These are phyloP conservation scores for Poa annua DNA, from an alignment of 176 grass and related monocot genomes.

Conservation along the genomic window DNA sequence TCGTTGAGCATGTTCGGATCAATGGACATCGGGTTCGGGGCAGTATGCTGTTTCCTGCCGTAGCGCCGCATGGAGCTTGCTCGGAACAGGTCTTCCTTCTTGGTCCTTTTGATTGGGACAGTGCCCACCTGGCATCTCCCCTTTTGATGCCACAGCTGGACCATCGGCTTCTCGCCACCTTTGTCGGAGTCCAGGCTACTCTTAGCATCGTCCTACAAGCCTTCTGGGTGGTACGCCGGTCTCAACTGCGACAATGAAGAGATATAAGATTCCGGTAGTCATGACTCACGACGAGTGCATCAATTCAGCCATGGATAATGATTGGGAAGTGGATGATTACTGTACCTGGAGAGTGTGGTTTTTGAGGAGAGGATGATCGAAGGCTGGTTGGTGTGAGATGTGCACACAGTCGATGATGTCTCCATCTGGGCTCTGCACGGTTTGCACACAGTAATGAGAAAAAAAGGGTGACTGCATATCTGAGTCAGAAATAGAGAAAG, in stretches of 20 bases:
- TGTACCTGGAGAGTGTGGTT: constrained; percentile 2
- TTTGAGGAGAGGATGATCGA: neutral
- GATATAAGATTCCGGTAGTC: neutral
- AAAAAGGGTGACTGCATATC: neutral
- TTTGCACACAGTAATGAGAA: constrained; percentile 7
- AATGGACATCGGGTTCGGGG: constrained; percentile 43
- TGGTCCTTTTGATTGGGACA: constrained; percentile 66
- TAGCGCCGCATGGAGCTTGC: constrained; percentile 62
- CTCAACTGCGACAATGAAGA: constrained; percentile 43
- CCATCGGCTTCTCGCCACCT: constrained; percentile 43
- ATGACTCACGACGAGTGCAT: neutral
- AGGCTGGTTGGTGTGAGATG: constrained; percentile 4
- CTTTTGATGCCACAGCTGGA: constrained; percentile 68
- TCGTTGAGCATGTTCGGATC: constrained; percentile 63
- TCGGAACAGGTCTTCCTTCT: constrained; percentile 57
- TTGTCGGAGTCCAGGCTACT: constrained; percentile 35
- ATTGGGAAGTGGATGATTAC: neutral
- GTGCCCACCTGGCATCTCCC: constrained; percentile 62
- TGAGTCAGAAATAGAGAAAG: neutral
- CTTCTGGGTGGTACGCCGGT: constrained; percentile 65
- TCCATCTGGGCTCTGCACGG: constrained; percentile 66
- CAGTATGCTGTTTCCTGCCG: constrained; percentile 47
- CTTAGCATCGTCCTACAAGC: constrained; percentile 54
- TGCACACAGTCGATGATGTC: constrained; percentile 81
- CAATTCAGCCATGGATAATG: neutral